Base-by-base conservation (phyloP, 2,329 filamentous ascomycete genomes). In the Tolypocladium tundrense region DNA sequence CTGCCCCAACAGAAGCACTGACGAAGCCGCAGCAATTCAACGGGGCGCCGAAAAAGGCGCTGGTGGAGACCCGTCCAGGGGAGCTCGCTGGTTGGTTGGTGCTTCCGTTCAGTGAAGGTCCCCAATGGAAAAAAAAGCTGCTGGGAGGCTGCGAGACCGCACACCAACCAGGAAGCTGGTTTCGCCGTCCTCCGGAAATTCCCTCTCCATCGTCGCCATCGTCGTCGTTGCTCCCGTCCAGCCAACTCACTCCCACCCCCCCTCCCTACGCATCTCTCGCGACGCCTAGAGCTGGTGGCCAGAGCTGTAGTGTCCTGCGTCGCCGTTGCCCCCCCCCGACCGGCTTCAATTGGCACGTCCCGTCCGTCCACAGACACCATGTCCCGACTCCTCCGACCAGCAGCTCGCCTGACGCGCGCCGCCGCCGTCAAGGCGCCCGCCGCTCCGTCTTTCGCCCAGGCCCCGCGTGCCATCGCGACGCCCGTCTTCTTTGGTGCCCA, bases 301-400 rank as follows among this genome's bases (percentile, higher is more conserved):
- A 33, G 45, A 54, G 59, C 60, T 60, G 53, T 58, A 55, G 54
- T 57, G 43, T 43, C 54, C 42, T 51, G 45, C 56, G 41, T 42
- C 48, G 54, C 42, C 37, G 48, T 35, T 35, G 27, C 48, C 13
- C 33, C 48, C n/a, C n/a, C 45, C 45, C 4, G 45, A 33, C 45
- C 45, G 21, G 31, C 48, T 11, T n/a, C 48, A 52, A 52, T 52
- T 52, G 48, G 48, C 48, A 52, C 48, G 19, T 40, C 57, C 53
- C 33, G 56, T 21, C 37, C 33, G 14, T 42, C 50, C 58, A 56
- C 58, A 63, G 61, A 60, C 65, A 69, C 59, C 67, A 80, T 80
- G 78, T 80, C 78, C 67, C 77, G 78, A 68, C 73, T 78, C 66
- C 75, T 80, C 66, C 78, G 77, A 69, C 78, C 78, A 60, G 77